Conservation (phyloP, 495 filamentous ascomycete species). For the Aspergillus kassunensis region DNA sequence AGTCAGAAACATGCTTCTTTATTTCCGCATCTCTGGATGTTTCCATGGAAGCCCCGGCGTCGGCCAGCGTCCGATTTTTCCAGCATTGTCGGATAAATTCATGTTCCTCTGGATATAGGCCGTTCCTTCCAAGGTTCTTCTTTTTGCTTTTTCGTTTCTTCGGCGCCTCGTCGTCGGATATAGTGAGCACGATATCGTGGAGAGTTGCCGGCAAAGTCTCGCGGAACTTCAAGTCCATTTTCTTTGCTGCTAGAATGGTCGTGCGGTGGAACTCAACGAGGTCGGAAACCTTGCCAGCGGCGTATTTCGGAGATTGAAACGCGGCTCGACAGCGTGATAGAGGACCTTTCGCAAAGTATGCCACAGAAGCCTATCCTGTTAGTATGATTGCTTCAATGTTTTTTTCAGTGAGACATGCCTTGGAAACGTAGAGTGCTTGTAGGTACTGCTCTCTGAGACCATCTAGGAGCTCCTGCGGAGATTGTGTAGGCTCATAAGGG, state of each 20-base stretch:
- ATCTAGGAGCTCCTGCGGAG: slow-evolving; percentile 60
- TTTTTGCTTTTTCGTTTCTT: slow-evolving; percentile 60
- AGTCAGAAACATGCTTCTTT: slow-evolving; percentile 56
- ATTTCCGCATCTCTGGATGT: slow-evolving; percentile 49
- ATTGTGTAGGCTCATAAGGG: slow-evolving; percentile 34
- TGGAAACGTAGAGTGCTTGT: slow-evolving; percentile 86
- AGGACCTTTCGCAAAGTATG: slow-evolving; percentile 96
- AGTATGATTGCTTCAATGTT: not conserved
- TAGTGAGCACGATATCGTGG: slow-evolving; percentile 55
- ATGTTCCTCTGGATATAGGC: slow-evolving; percentile 72
- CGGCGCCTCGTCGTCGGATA: slow-evolving; percentile 59
- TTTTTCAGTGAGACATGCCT: slow-evolving; percentile 42
- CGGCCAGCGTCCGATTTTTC: slow-evolving; percentile 46
- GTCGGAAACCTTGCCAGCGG: slow-evolving; percentile 31
- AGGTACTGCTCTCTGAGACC: slow-evolving; percentile 74
- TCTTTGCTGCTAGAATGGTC: slow-evolving; percentile 64
- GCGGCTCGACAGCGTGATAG: slow-evolving; percentile 79
- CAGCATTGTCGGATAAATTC: slow-evolving; percentile 79
- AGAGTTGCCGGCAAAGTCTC: slow-evolving; percentile 68
- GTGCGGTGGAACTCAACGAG: slow-evolving; percentile 66
- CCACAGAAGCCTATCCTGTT: slow-evolving; percentile 67
- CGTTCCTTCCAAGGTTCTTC: slow-evolving; percentile 70
- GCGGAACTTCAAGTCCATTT: slow-evolving; percentile 85
- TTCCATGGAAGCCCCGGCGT: slow-evolving; percentile 31
- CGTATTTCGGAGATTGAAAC: slow-evolving; percentile 58